phyloP scores from a whole-genome alignment of 805 yeast species.

The Sugiyamaella valdiviana region DNA sequence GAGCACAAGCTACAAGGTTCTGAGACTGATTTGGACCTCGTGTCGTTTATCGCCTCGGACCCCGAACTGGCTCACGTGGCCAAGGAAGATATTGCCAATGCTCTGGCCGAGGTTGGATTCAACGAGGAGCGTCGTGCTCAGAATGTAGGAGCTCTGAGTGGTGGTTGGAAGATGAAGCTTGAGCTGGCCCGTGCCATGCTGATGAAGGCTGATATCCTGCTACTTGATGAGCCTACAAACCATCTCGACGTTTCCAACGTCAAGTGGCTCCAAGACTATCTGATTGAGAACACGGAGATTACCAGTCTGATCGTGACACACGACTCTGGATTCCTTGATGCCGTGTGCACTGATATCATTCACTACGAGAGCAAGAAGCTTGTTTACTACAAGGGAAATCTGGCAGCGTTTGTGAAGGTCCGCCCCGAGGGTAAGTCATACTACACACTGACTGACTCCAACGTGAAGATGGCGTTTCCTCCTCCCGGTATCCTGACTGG shows the following conservation, averaged over 20 bases:
- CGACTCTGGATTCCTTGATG: conserved; percentile 93
- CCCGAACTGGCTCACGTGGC: conserved; percentile 66
- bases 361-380: conserved; percentile 94
- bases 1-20: conserved; percentile 95
- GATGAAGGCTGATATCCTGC: conserved; percentile 90
- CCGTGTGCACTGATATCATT: conserved; percentile 92
- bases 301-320: conserved; percentile 95
- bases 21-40: conserved; percentile 86
- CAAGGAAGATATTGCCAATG: conserved; percentile 63
- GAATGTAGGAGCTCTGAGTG: conserved; percentile 89
- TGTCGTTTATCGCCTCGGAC: conserved; percentile 80
- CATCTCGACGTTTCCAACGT: conserved; percentile 94
- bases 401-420: conserved; percentile 83
- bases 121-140: conserved; percentile 84
- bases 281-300: conserved; percentile 73
- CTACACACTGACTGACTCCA: conserved; percentile 86
- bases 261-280: conserved; percentile 87
- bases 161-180: conserved; percentile 99
- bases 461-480: conserved; percentile 96
- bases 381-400: conserved; percentile 92
- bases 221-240: conserved; percentile 97
- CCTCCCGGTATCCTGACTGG: conserved; percentile 98
- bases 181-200: conserved; percentile 99
- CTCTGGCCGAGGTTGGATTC: conserved; percentile 82
- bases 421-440: conserved; percentile 96